Evolutionary conservation across 148 eudicot species (phyloP), one percentile per base, ranked within the genome.

Genomic region (Linanthus parryae): DNA sequence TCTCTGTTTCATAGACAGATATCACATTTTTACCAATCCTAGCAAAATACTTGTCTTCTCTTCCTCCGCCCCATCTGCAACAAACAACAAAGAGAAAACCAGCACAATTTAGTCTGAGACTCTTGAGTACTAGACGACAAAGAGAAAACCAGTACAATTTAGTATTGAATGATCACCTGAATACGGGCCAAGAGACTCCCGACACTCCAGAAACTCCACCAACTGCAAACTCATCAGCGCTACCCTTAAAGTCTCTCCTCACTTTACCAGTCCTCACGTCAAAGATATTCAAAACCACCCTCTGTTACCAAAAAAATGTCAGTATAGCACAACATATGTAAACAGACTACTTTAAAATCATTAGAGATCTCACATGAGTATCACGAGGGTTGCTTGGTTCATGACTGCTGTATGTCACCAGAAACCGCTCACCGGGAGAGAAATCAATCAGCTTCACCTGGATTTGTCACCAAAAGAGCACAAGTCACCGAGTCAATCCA

Each of bases 301-400:
- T 79, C 95, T 92, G 69, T 1, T 56, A 30, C 10, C 59, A 7
- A 35, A 33, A 52, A 13, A 57, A 44, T 22, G 43, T 75, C 31
- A 65, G 63, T 26, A 8, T n/a, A 34, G 27, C n/a, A 43, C 23
- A 36, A 4, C 1, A 36, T 36, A 8, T 22, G 22, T 13, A 1
- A 3, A 4, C 0, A 39, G 16, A 15, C 15, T 50, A 0, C 20
- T 18, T 25, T 2, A 42, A 1, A 19, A 15, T 8, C 31, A 29
- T 45, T n/a, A 25, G 31, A 31, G 44, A 52, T 37, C 83, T 68
- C 68, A 92, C 99, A 66, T 92, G 91, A 41, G 85, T 83, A 54
- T 91, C 98, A 24, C 96, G 80, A 42, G 98, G 98, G 55, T 87
- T 87, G 75, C 84, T 92, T 22, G 99, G 96, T 64, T 87, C 96